A percentile compares a stretch with the other conserved stretches of the same genome.
These are phyloP conservation scores for Ambrosia trifida DNA, from an alignment of 129 eudicot genomes.

Conservation along the genomic window DNA sequence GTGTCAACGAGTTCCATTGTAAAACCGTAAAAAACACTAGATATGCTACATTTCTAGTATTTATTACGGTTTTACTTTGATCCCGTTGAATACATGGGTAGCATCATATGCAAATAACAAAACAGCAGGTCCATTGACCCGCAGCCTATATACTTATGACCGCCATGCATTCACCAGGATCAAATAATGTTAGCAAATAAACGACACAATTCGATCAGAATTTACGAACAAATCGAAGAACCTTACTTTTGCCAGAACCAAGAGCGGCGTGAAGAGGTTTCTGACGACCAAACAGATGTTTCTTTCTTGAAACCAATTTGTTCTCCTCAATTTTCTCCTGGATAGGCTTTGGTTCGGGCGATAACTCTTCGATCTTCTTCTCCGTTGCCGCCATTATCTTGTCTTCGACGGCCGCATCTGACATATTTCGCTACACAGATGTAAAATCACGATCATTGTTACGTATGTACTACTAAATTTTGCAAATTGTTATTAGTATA, in stretches of 20 bases:
- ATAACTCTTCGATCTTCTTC: conserved; percentile 31
- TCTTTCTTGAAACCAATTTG: conserved; percentile 22
- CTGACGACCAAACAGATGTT: conserved; percentile 75
- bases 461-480: not conserved
- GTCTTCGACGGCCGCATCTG: conserved; percentile 39
- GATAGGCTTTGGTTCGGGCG: conserved; percentile 2
- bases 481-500: conserved; percentile 5
- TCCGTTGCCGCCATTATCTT: conserved; percentile 39
- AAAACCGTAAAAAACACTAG: too few species aligned
- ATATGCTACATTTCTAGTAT: too few species aligned
- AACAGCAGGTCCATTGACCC: too few species aligned
- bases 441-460: conserved; percentile 18
- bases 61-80: too few species aligned
- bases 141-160: too few species aligned
- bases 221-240: not conserved
- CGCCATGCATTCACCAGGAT: not conserved
- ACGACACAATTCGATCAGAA: not conserved
- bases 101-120: too few species aligned
- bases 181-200: not conserved
- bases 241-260: conserved; percentile 74
- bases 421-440: conserved; percentile 20
- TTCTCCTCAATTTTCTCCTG: conserved; percentile 11
- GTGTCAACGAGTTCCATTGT: too few species aligned
- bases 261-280: conserved; percentile 71
- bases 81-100: too few species aligned